These are phyloP conservation scores for Obba rivulosa DNA, from an alignment of 768 basidiomycete genomes.

Conservation along the genomic window DNA sequence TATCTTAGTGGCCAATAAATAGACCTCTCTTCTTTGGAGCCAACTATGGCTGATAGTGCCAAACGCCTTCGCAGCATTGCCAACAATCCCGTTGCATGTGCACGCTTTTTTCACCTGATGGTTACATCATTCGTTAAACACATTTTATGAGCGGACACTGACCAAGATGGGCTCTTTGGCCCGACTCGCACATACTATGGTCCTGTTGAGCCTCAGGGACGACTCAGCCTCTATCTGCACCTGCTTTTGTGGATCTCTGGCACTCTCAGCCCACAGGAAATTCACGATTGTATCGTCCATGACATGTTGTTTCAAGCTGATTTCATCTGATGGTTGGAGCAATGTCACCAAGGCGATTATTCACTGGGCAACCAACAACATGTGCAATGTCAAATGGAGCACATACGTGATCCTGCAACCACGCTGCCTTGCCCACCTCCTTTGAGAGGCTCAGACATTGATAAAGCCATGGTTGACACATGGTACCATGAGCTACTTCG, in stretches of 20 bases:
- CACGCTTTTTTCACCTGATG: background rate
- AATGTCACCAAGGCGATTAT: constrained; percentile 24
- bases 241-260: constrained; percentile 13
- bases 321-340: constrained; percentile 28
- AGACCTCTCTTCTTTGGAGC: background rate
- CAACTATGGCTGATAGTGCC: too few species aligned
- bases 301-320: constrained; percentile 20
- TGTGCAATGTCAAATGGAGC: too few species aligned
- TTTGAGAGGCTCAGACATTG: too few species aligned
- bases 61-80: background rate
- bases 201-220: constrained; percentile 12
- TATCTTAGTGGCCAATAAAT: background rate
- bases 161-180: background rate
- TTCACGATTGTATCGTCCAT: constrained; percentile 21
- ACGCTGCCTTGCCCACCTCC: too few species aligned
- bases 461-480: too few species aligned
- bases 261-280: constrained; percentile 25
- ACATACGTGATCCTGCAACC: too few species aligned
- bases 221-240: constrained; percentile 15
- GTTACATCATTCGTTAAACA: background rate
- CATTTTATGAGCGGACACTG: background rate
- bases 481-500: background rate
- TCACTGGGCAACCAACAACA: too few species aligned
- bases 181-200: constrained; percentile 11
- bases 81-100: background rate